Evolutionary conservation across 345 rosid genomes (phyloP), one percentile per base, ranked within the genome.

Genomic region (Rhodamnia argentea): DNA sequence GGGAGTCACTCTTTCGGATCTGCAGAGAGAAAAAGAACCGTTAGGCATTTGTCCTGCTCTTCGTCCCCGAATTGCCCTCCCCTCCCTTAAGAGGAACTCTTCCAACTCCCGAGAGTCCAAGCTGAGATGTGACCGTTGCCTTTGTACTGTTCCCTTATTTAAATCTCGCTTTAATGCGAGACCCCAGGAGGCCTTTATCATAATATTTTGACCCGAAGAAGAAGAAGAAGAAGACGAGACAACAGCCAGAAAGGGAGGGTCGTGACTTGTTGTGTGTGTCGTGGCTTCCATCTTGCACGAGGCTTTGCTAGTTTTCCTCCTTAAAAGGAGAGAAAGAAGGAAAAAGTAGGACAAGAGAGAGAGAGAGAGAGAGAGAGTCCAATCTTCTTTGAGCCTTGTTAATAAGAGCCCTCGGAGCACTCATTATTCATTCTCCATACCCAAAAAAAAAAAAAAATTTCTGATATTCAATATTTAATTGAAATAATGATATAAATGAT

Each of bases 121-220:
- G 87, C 90, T 44, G 57, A 53, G 53, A 91, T 89, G 75, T 91
- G 90, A 92, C 94, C 94, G 94, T 92, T 92, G 90, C 85, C 85
- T 3, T 42, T 4, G 47, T 70, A 37, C 81, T 70, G 81, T 70
- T 70, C 81, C 81, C 24, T 70, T 32, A 18, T 37, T 64, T 29
- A 70, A 37, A 32, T 40, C n/a, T 2, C 26, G 81, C 86, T 84
- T 85, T 10, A 29, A 82, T 40, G 52, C 44, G 8, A 6, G 74
- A 76, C 14, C 40, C 18, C 47, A 10, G 83, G 6, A 20, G 54
- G 10, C 55, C 23, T 42, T 18, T 9, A 42, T 62, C 59, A 84
- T 64, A 83, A 84, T 64, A 83, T 78, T 27, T 84, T 85, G 52
- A 76, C 86, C 54, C 42, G 37, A 58, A 14, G 81, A 37, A 40